Percentiles rank a stretch among this genome's conserved stretches.
phyloP scores from a whole-genome alignment of 2,329 filamentous ascomycete genomes.

The Diaporthe batatas region DNA sequence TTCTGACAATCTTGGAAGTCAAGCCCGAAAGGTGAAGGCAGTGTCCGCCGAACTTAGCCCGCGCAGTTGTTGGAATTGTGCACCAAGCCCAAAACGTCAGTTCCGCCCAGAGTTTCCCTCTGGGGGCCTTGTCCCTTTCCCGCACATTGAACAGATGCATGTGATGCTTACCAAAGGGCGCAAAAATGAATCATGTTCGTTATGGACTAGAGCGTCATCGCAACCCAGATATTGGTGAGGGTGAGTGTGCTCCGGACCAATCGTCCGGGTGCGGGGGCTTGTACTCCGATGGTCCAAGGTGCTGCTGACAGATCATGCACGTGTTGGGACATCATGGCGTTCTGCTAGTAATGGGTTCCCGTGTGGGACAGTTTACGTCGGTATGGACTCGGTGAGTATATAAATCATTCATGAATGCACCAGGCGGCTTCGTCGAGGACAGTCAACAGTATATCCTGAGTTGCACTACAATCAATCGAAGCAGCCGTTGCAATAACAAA shows the following conservation, averaged over 20 bases:
- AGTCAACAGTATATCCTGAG: not conserved
- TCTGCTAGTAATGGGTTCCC: not conserved
- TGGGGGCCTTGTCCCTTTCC: not conserved
- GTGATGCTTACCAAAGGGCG: not conserved
- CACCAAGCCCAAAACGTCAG: not conserved
- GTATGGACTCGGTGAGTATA: not conserved
- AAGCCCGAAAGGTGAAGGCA: not conserved
- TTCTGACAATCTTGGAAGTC: not conserved
- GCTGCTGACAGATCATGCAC: constrained; percentile 18
- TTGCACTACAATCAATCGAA: too few relatives aligned
- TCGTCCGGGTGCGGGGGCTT: constrained; percentile 20
- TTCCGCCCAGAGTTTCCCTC: not conserved
- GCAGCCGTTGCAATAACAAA: not conserved
- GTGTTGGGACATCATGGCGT: not conserved
- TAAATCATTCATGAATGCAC: too few relatives aligned
- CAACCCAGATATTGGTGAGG: constrained; percentile 2
- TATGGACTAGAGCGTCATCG: constrained; percentile 15
- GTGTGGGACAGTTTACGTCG: not conserved
- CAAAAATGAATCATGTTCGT: not conserved
- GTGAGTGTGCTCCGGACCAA: constrained; percentile 28
- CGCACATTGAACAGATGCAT: not conserved
- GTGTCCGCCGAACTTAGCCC: too few relatives aligned
- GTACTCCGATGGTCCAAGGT: not conserved
- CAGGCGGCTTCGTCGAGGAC: too few relatives aligned
- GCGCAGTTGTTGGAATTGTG: not conserved